These are phyloP conservation scores for Nakaseomyces nivariensis DNA, from an alignment of 1,139 yeast species.

Conservation along the genomic window DNA sequence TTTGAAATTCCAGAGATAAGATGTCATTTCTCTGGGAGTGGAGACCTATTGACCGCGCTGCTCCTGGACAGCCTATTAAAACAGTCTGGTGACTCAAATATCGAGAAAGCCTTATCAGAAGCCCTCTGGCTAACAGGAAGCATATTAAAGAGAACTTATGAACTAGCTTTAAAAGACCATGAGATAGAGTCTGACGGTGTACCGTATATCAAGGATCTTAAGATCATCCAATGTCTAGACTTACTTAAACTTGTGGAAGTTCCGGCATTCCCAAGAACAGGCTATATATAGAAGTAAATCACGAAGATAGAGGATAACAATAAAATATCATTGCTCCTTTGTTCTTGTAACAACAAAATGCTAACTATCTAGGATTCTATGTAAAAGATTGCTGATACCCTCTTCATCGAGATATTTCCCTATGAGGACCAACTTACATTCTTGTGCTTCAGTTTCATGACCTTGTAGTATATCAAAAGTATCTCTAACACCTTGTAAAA, in stretches of 20 bases:
- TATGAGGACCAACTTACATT: constrained; percentile 63
- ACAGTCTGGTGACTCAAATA: constrained; percentile 6
- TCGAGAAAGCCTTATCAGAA: constrained; percentile 23
- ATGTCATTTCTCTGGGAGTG: constrained; percentile 84
- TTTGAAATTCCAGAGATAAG: constrained; percentile 46
- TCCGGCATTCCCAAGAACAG: not conserved
- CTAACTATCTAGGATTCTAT: constrained; percentile 5
- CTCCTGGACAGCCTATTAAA: constrained; percentile 48
- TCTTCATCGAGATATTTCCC: constrained; percentile 51
- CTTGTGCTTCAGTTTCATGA: constrained; percentile 32
- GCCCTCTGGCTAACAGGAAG: constrained; percentile 28
- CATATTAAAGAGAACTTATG: constrained; percentile 28
- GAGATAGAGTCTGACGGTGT: not conserved
- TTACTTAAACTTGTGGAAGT: constrained; percentile 9
- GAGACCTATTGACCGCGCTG: constrained; percentile 80
- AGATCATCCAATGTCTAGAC: constrained; percentile 28
- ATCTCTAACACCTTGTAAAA: constrained; percentile 89
- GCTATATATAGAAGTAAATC: not conserved
- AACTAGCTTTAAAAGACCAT: constrained; percentile 11
- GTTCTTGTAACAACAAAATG: too few species aligned
- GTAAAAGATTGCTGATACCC: constrained; percentile 21
- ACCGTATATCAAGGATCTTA: constrained; percentile 28
- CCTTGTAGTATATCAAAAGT: constrained; percentile 71
- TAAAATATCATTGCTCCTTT: too few species aligned
- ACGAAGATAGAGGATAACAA: too few species aligned